These are phyloP conservation scores for Tuber melanosporum DNA, from an alignment of 495 filamentous ascomycete genomes.

Conservation along the genomic window DNA sequence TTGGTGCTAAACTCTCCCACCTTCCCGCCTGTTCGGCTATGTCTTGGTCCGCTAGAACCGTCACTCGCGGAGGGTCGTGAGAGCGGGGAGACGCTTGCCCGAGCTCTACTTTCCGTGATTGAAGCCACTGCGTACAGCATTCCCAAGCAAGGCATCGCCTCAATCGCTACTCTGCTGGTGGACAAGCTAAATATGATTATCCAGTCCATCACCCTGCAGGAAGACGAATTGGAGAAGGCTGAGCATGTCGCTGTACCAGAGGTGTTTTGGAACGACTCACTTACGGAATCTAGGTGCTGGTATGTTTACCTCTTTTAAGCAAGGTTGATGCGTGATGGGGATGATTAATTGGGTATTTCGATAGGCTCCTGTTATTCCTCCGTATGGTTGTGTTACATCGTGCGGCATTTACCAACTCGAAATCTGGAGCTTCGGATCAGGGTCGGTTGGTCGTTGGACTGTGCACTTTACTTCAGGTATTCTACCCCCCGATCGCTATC, in stretches of 20 bases:
- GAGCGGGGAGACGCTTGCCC: conserved; percentile 33
- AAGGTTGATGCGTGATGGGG: neutral
- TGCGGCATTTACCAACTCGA: conserved; percentile 25
- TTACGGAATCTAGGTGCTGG: conserved; percentile 37
- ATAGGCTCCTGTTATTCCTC: conserved; percentile 33
- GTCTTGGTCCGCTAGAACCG: conserved; percentile 28
- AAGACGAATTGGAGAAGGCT: conserved; percentile 24
- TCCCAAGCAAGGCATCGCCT: conserved; percentile 12
- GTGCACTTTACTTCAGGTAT: conserved; percentile 34
- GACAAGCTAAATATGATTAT: conserved; percentile 40
- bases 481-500: neutral
- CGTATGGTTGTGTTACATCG: conserved; percentile 37
- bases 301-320: neutral
- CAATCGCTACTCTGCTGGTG: conserved; percentile 27
- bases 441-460: conserved; percentile 35
- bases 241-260: conserved; percentile 16
- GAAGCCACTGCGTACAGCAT: conserved; percentile 43
- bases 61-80: conserved; percentile 27
- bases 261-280: conserved; percentile 27
- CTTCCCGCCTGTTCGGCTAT: conserved; percentile 26
- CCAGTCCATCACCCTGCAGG: conserved; percentile 24
- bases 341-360: conserved; percentile 3
- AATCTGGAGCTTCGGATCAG: conserved; percentile 26
- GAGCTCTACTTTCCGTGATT: conserved; percentile 42
- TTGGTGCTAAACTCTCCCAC: conserved; percentile 33